Percentiles rank a stretch among this genome's conserved stretches.
Evolutionary conservation across 1,284 basidiomycete species (phyloP).

Genomic region (Cryptococcus sp.): DNA sequence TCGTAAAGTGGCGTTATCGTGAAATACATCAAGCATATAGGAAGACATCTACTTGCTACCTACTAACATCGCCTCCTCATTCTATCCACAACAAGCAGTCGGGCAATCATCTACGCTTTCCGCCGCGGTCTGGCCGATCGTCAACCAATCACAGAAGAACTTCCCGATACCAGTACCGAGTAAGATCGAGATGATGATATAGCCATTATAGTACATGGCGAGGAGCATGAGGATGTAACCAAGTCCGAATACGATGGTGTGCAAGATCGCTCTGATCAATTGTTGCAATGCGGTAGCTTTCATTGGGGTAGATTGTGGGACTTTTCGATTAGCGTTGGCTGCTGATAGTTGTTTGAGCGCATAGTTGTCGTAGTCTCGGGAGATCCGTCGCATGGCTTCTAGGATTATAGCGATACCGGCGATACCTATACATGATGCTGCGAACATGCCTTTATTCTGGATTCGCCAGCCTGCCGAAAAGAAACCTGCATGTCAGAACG

Average conservation of each 20-base stretch:
- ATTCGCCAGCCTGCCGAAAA: constrained; percentile 28
- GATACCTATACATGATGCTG: constrained; percentile 27
- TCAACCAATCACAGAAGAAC: constrained; percentile 33
- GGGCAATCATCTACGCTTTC: constrained; percentile 4
- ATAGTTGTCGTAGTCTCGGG: constrained; percentile 20
- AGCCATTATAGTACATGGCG: constrained; percentile 32
- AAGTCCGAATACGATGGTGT: constrained; percentile 16
- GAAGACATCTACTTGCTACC: too few relatives aligned
- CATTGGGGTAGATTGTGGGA: neutral
- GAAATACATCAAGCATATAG: too few relatives aligned
- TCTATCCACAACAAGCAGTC: constrained; percentile 14
- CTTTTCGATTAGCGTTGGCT: constrained; percentile 3
- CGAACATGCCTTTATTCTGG: constrained; percentile 21
- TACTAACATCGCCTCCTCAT: too few relatives aligned
- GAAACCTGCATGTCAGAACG: constrained; percentile 15
- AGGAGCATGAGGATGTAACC: constrained; percentile 32
- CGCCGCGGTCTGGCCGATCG: neutral
- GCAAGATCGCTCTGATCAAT: constrained; percentile 18
- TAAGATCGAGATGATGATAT: constrained; percentile 26
- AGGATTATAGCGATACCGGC: constrained; percentile 15
- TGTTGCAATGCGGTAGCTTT: constrained; percentile 29
- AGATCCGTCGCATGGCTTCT: constrained; percentile 19
- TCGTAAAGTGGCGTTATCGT: too few relatives aligned
- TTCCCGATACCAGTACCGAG: constrained; percentile 27
- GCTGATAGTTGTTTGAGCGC: constrained; percentile 10